Conservation (phyloP, 1,284 basidiomycete species). For the Cryptococcus hybrid region DNA sequence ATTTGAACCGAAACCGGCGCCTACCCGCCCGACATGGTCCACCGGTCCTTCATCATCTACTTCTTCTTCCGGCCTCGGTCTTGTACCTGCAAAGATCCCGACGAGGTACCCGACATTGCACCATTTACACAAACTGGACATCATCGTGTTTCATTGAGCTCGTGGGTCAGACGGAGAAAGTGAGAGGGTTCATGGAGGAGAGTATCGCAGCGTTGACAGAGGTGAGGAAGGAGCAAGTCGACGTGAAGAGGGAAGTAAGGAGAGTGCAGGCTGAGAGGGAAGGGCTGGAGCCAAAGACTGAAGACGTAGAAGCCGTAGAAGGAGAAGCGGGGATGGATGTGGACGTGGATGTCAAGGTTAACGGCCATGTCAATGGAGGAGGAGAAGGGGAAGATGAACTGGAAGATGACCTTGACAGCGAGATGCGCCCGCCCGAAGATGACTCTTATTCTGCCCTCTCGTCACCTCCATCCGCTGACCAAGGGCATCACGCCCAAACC, state of each 20-base stretch:
- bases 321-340: neutral
- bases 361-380: constrained; percentile 19
- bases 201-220: constrained; percentile 88
- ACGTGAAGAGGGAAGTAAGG: constrained; percentile 84
- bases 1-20: constrained; percentile 55
- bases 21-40: constrained; percentile 47
- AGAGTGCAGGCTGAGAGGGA: constrained; percentile 62
- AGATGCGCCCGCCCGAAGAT: constrained; percentile 6
- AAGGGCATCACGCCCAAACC: constrained; percentile 26
- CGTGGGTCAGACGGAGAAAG: constrained; percentile 81
- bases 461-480: neutral
- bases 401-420: constrained; percentile 21
- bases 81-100: constrained; percentile 48
- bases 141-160: constrained; percentile 83
- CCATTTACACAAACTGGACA: constrained; percentile 74
- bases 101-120: constrained; percentile 73
- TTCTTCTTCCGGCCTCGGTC: neutral
- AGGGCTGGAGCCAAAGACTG: constrained; percentile 44
- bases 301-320: constrained; percentile 56
- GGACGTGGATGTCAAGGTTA: constrained; percentile 20
- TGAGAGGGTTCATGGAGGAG: constrained; percentile 85
- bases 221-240: constrained; percentile 90
- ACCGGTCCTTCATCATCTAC: constrained; percentile 31
- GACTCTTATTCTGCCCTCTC: neutral
- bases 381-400: constrained; percentile 24